Percentiles rank a stretch among this genome's conserved stretches.
phyloP scores from a whole-genome alignment of 495 filamentous ascomycete species.

The Lineolata rhizophorae region DNA sequence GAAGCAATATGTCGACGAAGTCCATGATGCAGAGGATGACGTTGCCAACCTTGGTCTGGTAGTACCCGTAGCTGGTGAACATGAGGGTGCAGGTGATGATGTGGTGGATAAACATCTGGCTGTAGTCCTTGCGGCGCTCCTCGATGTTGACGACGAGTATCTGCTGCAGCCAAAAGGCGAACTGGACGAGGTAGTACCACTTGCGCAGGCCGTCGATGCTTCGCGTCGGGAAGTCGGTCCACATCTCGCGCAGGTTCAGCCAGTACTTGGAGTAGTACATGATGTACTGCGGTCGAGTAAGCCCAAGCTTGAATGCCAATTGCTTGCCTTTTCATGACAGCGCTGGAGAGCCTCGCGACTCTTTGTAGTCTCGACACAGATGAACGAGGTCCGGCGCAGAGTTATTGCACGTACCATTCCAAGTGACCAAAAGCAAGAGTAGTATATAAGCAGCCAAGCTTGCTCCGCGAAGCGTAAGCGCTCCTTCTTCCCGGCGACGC shows the following conservation, averaged over 20 bases:
- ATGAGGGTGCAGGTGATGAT: conserved; percentile 70
- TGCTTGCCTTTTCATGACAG: too few species aligned
- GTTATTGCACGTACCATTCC: conserved; percentile 80
- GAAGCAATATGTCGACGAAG: conserved; percentile 67
- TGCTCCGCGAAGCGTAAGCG: conserved; percentile 75
- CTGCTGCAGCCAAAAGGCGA: conserved; percentile 86
- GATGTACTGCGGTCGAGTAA: conserved; percentile 37
- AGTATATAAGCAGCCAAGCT: conserved; percentile 72
- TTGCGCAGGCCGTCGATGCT: conserved; percentile 55
- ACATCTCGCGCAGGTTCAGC: conserved; percentile 55
- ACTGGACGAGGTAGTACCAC: conserved; percentile 78
- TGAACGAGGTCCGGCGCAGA: too few species aligned
- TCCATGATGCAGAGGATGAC: conserved; percentile 87
- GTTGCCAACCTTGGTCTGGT: conserved; percentile 68
- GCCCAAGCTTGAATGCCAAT: neutral
- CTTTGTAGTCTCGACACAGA: neutral
- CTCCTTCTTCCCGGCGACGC: conserved; percentile 51
- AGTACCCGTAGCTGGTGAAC: conserved; percentile 58
- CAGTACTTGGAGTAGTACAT: conserved; percentile 58
- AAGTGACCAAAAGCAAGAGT: conserved; percentile 51
- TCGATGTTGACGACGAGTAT: conserved; percentile 89
- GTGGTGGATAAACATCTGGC: conserved; percentile 91
- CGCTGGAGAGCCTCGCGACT: too few species aligned
- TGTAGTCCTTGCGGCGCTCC: conserved; percentile 78
- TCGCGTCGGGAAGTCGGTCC: conserved; percentile 61